Evolutionary conservation across 2,329 filamentous ascomycete genomes (phyloP).

Genomic region (Aspergillus phoenicis): DNA sequence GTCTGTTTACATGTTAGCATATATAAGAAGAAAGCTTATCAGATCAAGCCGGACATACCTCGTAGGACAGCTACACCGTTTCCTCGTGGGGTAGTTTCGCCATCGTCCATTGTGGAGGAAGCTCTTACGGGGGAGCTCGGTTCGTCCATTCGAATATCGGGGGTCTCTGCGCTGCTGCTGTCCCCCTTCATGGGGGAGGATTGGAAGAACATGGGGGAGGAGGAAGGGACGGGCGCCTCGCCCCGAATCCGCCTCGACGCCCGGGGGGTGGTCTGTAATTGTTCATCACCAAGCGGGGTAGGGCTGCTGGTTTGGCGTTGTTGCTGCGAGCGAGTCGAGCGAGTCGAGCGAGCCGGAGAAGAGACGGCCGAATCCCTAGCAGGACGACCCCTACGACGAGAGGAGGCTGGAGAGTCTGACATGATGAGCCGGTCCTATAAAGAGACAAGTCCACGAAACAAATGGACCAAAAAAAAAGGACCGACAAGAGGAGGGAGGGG

Average conservation of each 20-base stretch:
- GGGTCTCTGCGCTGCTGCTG: conserved; percentile 43
- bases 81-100: conserved; percentile 48
- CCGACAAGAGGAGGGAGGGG: conserved; percentile 6
- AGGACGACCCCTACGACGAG: conserved; percentile 45
- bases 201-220: conserved; percentile 79
- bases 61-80: conserved; percentile 34
- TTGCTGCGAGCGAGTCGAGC: conserved; percentile 35
- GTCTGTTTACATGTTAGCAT: conserved; percentile 55
- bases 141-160: conserved; percentile 45
- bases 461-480: conserved; percentile 3
- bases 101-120: conserved; percentile 42
- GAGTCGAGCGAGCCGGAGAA: conserved; percentile 40
- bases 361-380: conserved; percentile 43
- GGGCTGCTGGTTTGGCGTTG: conserved; percentile 38
- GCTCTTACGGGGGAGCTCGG: conserved; percentile 53
- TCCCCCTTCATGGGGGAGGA: conserved; percentile 58
- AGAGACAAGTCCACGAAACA: conserved; percentile 2
- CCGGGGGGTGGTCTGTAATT: conserved; percentile 49
- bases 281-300: conserved; percentile 23
- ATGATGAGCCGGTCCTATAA: conserved; percentile 30
- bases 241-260: conserved; percentile 46
- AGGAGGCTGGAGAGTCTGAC: conserved; percentile 46
- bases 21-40: not conserved
- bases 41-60: conserved; percentile 37
- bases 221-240: conserved; percentile 56